A percentile compares a stretch with the other conserved stretches of the same genome.
Conservation (phyloP, 495 filamentous ascomycete species). For the Tetracladium marchalianum region DNA sequence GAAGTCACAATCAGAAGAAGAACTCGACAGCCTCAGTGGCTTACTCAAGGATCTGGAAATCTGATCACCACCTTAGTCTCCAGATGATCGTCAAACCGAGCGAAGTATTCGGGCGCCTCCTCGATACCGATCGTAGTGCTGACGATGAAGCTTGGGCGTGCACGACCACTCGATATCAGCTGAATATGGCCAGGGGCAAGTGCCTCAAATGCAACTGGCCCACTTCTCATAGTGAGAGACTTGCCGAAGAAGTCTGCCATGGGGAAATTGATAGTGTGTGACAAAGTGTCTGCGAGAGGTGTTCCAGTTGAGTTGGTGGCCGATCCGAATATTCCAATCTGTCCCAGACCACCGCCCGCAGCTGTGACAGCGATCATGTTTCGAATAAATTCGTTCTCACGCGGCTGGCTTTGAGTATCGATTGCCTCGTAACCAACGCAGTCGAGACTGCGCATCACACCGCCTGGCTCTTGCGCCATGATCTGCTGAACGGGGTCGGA, state of each 20-base stretch:
- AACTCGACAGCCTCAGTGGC: too few species aligned
- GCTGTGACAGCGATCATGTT: background rate
- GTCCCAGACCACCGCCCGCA: background rate
- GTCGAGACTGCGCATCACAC: constrained; percentile 19
- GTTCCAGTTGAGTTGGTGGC: background rate
- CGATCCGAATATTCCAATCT: background rate
- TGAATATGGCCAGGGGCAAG: background rate
- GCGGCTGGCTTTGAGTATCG: too few species aligned
- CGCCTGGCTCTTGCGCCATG: constrained; percentile 22
- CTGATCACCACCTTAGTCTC: constrained; percentile 11
- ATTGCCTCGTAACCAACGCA: too few species aligned
- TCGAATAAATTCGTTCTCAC: background rate
- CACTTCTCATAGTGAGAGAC: background rate
- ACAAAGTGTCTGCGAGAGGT: background rate
- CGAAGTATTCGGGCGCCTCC: constrained; percentile 14
- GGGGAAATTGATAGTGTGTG: background rate
- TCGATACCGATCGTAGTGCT: constrained; percentile 12
- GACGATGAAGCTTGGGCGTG: background rate
- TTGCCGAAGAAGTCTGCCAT: background rate
- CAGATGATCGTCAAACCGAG: constrained; percentile 9
- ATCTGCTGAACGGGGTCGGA: constrained; percentile 10
- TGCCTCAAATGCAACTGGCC: background rate
- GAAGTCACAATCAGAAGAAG: too few species aligned
- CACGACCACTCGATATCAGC: background rate
- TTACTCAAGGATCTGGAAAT: too few species aligned